Conservation (phyloP, 2,329 filamentous ascomycete species). For the Fusarium verticillioides region DNA sequence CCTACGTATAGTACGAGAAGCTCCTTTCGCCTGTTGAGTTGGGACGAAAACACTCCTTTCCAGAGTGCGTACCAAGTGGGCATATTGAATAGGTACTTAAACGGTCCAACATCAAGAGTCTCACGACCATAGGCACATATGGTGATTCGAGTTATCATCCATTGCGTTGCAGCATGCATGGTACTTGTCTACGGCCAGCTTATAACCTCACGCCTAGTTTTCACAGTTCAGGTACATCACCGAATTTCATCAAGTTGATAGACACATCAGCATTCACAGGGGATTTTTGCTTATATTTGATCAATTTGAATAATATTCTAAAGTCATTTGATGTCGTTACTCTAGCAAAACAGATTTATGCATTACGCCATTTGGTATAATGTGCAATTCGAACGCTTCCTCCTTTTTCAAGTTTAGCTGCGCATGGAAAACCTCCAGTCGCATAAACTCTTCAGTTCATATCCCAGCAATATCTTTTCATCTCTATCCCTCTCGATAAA, state of each 20-base stretch:
- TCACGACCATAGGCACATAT: accelerated
- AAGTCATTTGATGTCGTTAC: conserved; percentile 9
- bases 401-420: neutral
- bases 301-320: neutral
- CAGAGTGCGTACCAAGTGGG: accelerated
- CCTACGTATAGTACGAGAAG: neutral
- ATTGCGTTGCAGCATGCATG: accelerated
- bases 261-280: neutral
- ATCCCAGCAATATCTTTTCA: neutral
- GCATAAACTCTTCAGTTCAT: neutral
- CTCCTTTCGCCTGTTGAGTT: accelerated
- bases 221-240: accelerated
- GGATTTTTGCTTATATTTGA: neutral
- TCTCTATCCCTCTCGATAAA: conserved; percentile 68
- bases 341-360: conserved; percentile 8
- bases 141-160: accelerated
- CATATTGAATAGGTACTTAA: neutral
- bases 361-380: conserved; percentile 5
- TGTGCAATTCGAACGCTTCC: conserved; percentile 8
- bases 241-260: no score
- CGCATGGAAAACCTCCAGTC: neutral
- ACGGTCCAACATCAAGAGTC: accelerated
- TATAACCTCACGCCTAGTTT: accelerated
- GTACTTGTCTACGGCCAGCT: accelerated
- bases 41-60: neutral